Evolutionary conservation across 2,329 filamentous ascomycete genomes (phyloP).

Genomic region (Dendrostoma leiphaemia): DNA sequence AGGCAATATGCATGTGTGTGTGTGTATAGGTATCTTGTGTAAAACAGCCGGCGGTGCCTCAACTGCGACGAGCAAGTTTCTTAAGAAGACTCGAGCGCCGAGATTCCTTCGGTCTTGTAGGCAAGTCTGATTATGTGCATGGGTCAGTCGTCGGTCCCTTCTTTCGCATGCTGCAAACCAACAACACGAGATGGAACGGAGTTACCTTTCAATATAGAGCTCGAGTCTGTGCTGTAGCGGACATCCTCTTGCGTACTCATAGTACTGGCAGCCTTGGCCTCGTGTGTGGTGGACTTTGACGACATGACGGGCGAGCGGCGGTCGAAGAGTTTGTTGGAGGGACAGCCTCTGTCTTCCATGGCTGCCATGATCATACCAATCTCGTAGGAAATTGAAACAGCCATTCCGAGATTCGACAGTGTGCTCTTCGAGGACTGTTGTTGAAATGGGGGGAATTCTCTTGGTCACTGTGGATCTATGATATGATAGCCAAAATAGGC

Average conservation of each 20-base stretch:
- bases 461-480: no score
- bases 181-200: not conserved
- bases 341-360: slow-evolving; percentile 6
- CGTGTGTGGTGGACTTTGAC: not conserved
- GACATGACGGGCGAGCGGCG: not conserved
- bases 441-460: no score
- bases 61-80: not conserved
- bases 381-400: not conserved
- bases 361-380: slow-evolving; percentile 17
- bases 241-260: not conserved
- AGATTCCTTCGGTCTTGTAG: not conserved
- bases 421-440: not conserved
- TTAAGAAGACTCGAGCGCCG: not conserved
- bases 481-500: no score
- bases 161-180: not conserved
- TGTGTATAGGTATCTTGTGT: no score
- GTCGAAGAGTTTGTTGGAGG: not conserved
- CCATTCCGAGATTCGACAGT: not conserved
- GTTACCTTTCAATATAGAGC: slow-evolving; percentile 8
- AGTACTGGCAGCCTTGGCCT: not conserved
- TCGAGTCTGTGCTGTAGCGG: slow-evolving; percentile 12
- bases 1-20: no score
- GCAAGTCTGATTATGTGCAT: not conserved
- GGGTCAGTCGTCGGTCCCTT: not conserved
- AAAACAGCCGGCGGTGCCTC: not conserved